Evolutionary conservation across 169 alveolate genomes (phyloP).

Genomic region (Plasmodium blacklocki): DNA sequence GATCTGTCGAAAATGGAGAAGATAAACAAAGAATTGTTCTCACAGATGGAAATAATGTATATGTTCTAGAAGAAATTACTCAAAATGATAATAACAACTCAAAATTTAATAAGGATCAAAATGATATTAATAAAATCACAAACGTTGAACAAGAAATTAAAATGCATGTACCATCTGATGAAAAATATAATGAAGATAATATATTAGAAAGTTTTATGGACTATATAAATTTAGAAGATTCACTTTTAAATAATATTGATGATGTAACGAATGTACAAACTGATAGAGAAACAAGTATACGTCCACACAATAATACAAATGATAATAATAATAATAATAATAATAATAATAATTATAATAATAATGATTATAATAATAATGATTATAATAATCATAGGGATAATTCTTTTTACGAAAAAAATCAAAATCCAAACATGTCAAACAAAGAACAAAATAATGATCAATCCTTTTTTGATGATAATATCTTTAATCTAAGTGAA

Average conservation of each 20-base stretch:
- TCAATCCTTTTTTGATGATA: conserved; percentile 1
- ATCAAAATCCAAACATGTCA: not conserved
- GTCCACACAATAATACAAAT: conserved; percentile 2
- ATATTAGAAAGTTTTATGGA: no score
- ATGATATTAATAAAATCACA: conserved; percentile 5
- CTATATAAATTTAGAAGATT: not conserved
- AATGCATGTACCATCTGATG: conserved; percentile 43
- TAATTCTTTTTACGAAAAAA: no score
- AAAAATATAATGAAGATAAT: not conserved
- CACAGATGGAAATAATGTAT: conserved; percentile 53
- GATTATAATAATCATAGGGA: no score
- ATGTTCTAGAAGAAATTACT: conserved; percentile 36
- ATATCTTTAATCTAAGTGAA: conserved; percentile 34
- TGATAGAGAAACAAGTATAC: conserved; percentile 17
- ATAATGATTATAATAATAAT: no score
- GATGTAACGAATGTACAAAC: conserved; percentile 19
- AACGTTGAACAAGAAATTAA: conserved; percentile 28
- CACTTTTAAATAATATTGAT: not conserved
- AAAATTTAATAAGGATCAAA: not conserved
- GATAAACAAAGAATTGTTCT: conserved; percentile 45
- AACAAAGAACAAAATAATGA: not conserved
- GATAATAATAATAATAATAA: not conserved
- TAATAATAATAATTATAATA: not conserved
- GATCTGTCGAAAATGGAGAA: conserved; percentile 2
- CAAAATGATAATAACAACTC: not conserved